Base-by-base conservation (phyloP, 2,329 filamentous ascomycete species). In the Cordyceps militaris region DNA sequence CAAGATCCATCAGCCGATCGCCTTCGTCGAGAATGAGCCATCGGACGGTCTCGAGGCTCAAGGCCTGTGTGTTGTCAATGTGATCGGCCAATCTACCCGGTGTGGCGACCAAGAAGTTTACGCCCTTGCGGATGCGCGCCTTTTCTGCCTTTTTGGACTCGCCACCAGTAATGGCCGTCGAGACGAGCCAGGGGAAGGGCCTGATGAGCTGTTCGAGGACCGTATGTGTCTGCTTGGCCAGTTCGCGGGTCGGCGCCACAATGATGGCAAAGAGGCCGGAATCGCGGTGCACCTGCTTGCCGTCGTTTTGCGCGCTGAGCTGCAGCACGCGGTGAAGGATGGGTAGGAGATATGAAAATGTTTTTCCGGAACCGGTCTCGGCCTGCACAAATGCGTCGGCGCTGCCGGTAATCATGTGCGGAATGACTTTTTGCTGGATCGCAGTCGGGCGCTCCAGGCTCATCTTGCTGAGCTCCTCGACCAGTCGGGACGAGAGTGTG, bases 21-120 rank as follows among this genome's bases (percentile, higher is more conserved):
- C 94, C 94, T 73, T 99, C 94, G 66, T 99, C 94, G 6, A 99
- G 80, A 2, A 99, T 86, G 24, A 99, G 76, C 94, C 94, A 99
- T 60, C 93, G 81, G 4, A 97, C 93, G 23, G 87, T 92, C 66
- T 88, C 89, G 42, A 97, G 85, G 62, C 94, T 89, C 54, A 99
- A 77, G 0, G 87, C 91, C 71, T 96, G 85, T 0, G 94, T 99
- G 68, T 97, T 91, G 64, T 95, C 87, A 49, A 99, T 75, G 72
- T 99, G 94, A 75, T 99, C 94, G 4, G 86, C 88, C 59, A 99
- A 76, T 61, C 94, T 84, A 66, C 94, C 94, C 0, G 94, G 94
- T 0, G 94, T 99, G 3, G 94, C 94, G 43, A 99, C 91, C 36
- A 99, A 75, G 47, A 99, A 96, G 73, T 97, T 99, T 66, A 97